phyloP scores from a whole-genome alignment of 345 rosid species.

The Populus nigra region DNA sequence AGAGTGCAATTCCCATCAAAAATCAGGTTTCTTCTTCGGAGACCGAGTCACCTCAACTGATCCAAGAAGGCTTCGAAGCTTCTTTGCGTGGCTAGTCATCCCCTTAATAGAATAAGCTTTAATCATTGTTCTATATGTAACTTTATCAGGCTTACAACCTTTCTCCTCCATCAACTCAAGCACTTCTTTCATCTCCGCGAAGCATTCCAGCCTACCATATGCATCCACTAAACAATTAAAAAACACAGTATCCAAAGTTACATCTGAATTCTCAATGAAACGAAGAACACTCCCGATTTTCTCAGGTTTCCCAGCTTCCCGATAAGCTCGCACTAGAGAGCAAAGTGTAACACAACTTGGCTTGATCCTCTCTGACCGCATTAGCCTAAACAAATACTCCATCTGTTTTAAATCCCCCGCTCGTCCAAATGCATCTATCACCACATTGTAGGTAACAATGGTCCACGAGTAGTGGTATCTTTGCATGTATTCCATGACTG shows the following conservation, averaged over 20 bases:
- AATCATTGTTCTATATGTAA: slow-evolving; percentile 82
- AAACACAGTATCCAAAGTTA: slow-evolving; percentile 67
- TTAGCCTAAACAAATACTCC: slow-evolving; percentile 82
- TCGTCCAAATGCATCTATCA: slow-evolving; percentile 83
- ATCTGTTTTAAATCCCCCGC: slow-evolving; percentile 82
- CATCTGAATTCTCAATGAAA: slow-evolving; percentile 72
- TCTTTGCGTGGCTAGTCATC: slow-evolving; percentile 67
- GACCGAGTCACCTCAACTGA: slow-evolving; percentile 36
- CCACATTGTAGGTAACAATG: slow-evolving; percentile 84
- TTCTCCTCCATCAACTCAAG: slow-evolving; percentile 66
- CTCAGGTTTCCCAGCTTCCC: slow-evolving; percentile 61
- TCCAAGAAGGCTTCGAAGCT: slow-evolving; percentile 39
- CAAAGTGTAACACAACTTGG: slow-evolving; percentile 87
- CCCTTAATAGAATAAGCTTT: slow-evolving; percentile 64
- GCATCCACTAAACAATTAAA: slow-evolving; percentile 91
- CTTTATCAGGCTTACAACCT: slow-evolving; percentile 68
- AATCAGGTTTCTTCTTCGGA: slow-evolving; percentile 51
- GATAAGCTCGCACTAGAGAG: slow-evolving; percentile 82
- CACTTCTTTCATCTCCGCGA: slow-evolving; percentile 86
- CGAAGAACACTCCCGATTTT: slow-evolving; percentile 70
- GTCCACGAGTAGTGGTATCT: slow-evolving; percentile 93
- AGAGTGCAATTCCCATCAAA: slow-evolving; percentile 18
- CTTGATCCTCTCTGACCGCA: slow-evolving; percentile 75
- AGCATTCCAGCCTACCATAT: slow-evolving; percentile 76
- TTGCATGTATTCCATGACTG: slow-evolving; percentile 93